Evolutionary conservation across 768 basidiomycete species (phyloP).

Genomic region (Mycena metata): DNA sequence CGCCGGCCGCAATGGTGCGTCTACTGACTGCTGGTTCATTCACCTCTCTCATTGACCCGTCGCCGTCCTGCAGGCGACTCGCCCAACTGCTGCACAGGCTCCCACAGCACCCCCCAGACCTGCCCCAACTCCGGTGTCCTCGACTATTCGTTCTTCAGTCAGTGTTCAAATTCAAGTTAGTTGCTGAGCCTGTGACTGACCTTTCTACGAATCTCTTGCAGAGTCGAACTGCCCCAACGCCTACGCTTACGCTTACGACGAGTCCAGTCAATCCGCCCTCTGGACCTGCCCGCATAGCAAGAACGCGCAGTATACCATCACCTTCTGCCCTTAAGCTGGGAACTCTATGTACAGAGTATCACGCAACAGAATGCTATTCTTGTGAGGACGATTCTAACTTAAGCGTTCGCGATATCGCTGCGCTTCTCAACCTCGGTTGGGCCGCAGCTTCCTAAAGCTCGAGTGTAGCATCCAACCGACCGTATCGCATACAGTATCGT

Average conservation of each 20-base stretch:
- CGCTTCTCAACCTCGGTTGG: no score
- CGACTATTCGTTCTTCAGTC: constrained; percentile 29
- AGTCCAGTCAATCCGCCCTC: constrained; percentile 19
- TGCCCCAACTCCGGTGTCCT: constrained; percentile 28
- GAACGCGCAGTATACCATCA: constrained; percentile 17
- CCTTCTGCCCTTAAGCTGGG: constrained; percentile 14
- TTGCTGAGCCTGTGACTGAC: not conserved
- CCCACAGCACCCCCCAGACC: constrained; percentile 21
- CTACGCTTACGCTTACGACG: constrained; percentile 29
- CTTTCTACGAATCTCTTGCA: not conserved
- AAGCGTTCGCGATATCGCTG: no score
- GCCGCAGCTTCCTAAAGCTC: no score
- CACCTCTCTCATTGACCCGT: not conserved
- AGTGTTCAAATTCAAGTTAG: not conserved
- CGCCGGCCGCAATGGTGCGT: constrained; percentile 8
- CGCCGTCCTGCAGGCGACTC: constrained; percentile 13
- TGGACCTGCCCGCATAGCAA: constrained; percentile 5
- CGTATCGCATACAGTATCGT: no score
- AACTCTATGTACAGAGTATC: no score
- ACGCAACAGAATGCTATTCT: no score
- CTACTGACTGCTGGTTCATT: not conserved
- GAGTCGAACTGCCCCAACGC: constrained; percentile 31
- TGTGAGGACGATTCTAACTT: no score
- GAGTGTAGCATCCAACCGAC: no score
- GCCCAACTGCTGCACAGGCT: constrained; percentile 32